Percentiles rank a stretch among this genome's conserved stretches.
phyloP scores from a whole-genome alignment of 2,329 filamentous ascomycete genomes.

The Aureobasidium sp. region DNA sequence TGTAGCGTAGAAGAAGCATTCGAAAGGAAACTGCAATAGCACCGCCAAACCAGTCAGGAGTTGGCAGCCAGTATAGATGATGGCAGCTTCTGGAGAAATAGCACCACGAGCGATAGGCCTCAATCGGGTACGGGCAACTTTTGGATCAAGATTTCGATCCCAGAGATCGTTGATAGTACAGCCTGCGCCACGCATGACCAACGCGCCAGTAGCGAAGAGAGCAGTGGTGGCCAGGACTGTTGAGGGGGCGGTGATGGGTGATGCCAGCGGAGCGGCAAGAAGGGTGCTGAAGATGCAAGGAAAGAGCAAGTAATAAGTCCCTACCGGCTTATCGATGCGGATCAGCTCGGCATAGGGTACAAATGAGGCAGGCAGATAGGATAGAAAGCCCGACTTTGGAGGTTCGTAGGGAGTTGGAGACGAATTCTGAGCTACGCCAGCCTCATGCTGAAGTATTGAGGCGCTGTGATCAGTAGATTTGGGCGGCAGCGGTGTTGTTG shows the following conservation, averaged over 20 bases:
- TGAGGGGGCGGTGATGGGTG: conserved; percentile 53
- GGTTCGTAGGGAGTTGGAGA: conserved; percentile 46
- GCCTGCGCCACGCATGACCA: conserved; percentile 81
- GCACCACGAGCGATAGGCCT: conserved; percentile 77
- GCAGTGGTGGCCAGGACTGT: conserved; percentile 56
- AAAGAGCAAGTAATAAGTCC: conserved; percentile 79
- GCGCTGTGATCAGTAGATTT: background rate
- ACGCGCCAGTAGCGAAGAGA: conserved; percentile 67
- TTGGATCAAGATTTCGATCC: conserved; percentile 79
- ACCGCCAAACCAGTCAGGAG: conserved; percentile 66
- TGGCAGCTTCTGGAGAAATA: conserved; percentile 61
- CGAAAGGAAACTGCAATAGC: conserved; percentile 65
- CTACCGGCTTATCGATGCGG: conserved; percentile 72
- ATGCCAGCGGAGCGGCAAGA: conserved; percentile 64
- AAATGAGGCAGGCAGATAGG: conserved; percentile 60
- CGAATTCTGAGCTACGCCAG: background rate
- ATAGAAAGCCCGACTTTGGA: conserved; percentile 65
- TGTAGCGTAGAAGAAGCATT: conserved; percentile 70
- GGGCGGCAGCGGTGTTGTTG: background rate
- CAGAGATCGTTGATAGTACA: conserved; percentile 88
- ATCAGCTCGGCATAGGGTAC: conserved; percentile 77
- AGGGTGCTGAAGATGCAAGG: conserved; percentile 80
- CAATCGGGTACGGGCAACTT: conserved; percentile 67
- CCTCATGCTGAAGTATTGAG: conserved; percentile 10
- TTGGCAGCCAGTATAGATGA: conserved; percentile 68